Evolutionary conservation across 192 early-diverging fungal genomes (phyloP).

Genomic region (Gonapodya sp.): DNA sequence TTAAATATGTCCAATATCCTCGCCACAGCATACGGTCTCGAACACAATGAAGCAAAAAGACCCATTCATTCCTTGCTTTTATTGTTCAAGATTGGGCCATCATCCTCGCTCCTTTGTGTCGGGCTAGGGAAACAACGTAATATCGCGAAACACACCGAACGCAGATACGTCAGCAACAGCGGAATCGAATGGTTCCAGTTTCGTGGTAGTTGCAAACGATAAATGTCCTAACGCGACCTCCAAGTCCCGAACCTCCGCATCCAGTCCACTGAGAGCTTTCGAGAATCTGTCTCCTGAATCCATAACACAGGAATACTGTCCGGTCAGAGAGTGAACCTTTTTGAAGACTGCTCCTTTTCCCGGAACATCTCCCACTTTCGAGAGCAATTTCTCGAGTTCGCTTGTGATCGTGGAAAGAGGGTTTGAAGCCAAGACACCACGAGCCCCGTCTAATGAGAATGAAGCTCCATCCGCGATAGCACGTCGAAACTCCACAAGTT

Average conservation of each 20-base stretch:
- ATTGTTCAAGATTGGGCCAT: not conserved
- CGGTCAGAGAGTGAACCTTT: not conserved
- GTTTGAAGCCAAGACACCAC: not conserved
- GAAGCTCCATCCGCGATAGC: not conserved
- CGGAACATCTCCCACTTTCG: not conserved
- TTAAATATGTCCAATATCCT: not conserved
- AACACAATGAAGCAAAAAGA: too few species aligned
- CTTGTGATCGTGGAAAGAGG: not conserved
- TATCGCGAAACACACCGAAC: too few species aligned
- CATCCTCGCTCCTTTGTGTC: too few species aligned
- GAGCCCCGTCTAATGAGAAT: not conserved
- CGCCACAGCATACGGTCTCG: too few species aligned
- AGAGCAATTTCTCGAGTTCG: not conserved
- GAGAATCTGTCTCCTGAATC: not conserved
- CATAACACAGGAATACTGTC: not conserved
- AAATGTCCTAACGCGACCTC: not conserved
- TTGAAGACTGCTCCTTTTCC: not conserved
- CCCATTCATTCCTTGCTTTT: not conserved
- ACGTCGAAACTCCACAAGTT: not conserved
- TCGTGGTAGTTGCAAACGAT: too few species aligned
- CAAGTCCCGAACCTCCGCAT: not conserved
- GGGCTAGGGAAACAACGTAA: too few species aligned
- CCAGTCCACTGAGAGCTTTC: not conserved
- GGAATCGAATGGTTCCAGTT: too few species aligned
- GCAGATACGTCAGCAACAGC: too few species aligned